phyloP scores from a whole-genome alignment of 192 early-diverging fungal genomes.

The Coemansia erecta region DNA sequence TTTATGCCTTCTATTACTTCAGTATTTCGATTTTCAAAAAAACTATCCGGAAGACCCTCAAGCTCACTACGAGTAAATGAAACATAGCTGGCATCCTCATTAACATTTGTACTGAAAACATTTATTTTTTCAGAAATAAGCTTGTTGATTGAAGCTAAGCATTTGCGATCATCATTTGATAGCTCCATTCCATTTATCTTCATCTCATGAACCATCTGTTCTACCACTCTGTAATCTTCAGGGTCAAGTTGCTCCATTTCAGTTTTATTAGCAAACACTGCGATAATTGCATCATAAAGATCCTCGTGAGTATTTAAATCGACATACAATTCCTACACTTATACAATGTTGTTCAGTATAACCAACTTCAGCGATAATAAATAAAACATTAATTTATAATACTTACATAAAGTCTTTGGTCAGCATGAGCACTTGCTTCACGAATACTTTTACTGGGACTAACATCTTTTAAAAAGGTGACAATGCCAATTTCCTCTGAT shows the following conservation, averaged over 20 bases:
- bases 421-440: background rate
- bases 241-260: background rate
- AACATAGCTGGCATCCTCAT: background rate
- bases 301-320: background rate
- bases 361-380: background rate
- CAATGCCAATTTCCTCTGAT: background rate
- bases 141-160: too few species aligned
- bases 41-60: background rate
- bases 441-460: background rate
- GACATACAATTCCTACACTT: too few species aligned
- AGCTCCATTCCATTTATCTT: background rate
- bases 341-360: background rate
- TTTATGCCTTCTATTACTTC: background rate
- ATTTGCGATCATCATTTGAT: background rate
- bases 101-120: background rate
- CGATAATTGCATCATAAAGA: background rate
- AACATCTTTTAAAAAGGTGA: background rate
- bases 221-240: background rate
- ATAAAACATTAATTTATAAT: background rate
- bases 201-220: background rate
- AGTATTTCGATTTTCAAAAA: background rate
- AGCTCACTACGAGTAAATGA: background rate
- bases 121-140: background rate
- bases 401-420: background rate
- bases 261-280: background rate